Evolutionary conservation across 306 rosid genomes (phyloP).

Genomic region (Neltuma alba): DNA sequence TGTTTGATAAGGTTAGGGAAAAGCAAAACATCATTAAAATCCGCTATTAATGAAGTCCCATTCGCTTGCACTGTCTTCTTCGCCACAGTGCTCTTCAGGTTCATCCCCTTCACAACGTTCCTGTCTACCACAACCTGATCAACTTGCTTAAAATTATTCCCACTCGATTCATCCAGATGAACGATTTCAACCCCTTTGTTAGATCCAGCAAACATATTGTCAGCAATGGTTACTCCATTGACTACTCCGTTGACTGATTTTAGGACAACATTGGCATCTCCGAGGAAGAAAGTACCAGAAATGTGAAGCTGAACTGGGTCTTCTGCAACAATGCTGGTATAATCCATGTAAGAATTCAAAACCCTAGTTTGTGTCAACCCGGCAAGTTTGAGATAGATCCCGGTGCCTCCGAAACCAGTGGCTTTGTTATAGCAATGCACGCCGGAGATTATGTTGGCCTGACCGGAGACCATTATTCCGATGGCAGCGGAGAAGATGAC

Average conservation of each 20-base stretch:
- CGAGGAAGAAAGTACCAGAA: slow-evolving; percentile 73
- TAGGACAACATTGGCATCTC: slow-evolving; percentile 65
- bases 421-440: slow-evolving; percentile 97
- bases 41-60: slow-evolving; percentile 66
- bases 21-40: slow-evolving; percentile 59
- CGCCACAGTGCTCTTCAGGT: too few species aligned
- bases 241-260: slow-evolving; percentile 73
- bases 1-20: slow-evolving; percentile 72
- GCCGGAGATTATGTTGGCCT: slow-evolving; percentile 62
- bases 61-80: slow-evolving; percentile 58
- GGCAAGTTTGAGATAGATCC: slow-evolving; percentile 65
- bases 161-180: slow-evolving; percentile 67
- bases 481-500: slow-evolving; percentile 81
- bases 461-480: too few species aligned
- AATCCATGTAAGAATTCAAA: slow-evolving; percentile 81
- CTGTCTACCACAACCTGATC: slow-evolving; percentile 74
- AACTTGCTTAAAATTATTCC: slow-evolving; percentile 49
- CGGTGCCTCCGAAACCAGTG: slow-evolving; percentile 75
- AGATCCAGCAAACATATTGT: slow-evolving; percentile 79
- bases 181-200: too few species aligned
- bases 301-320: too few species aligned
- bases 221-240: slow-evolving; percentile 64
- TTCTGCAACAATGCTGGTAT: too few species aligned
- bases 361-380: slow-evolving; percentile 80
- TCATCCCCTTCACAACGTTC: slow-evolving; percentile 76